These are phyloP conservation scores for Melaleuca alternifolia DNA, from an alignment of 345 rosid genomes.

Conservation along the genomic window DNA sequence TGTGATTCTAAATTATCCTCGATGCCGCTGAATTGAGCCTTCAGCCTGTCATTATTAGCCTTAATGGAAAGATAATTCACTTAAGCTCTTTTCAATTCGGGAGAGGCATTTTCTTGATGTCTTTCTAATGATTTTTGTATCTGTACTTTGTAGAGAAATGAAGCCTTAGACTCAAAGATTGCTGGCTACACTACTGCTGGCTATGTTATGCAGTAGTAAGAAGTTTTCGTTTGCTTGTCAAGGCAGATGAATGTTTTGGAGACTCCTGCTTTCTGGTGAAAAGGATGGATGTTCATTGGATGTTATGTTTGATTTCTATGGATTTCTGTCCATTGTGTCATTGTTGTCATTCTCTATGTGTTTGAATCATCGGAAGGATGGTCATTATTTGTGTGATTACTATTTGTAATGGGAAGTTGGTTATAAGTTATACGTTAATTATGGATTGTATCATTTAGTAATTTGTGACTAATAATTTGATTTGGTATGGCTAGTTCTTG, in stretches of 20 bases:
- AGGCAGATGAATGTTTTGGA: background rate
- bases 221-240: background rate
- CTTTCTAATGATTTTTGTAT: background rate
- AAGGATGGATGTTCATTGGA: background rate
- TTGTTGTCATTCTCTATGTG: background rate
- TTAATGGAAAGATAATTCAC: background rate
- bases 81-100: background rate
- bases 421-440: background rate
- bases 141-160: background rate
- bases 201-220: background rate
- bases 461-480: background rate
- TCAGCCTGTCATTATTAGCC: background rate
- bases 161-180: background rate
- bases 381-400: background rate
- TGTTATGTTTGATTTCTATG: background rate
- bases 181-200: background rate
- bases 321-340: background rate
- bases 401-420: background rate
- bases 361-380: background rate
- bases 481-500: background rate
- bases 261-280: background rate
- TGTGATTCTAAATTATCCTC: background rate
- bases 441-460: background rate
- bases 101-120: background rate
- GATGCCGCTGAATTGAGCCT: background rate